A percentile compares a stretch with the other conserved stretches of the same genome.
Conservation (phyloP, 495 filamentous ascomycete genomes). For the Aspergillus indologenus region DNA sequence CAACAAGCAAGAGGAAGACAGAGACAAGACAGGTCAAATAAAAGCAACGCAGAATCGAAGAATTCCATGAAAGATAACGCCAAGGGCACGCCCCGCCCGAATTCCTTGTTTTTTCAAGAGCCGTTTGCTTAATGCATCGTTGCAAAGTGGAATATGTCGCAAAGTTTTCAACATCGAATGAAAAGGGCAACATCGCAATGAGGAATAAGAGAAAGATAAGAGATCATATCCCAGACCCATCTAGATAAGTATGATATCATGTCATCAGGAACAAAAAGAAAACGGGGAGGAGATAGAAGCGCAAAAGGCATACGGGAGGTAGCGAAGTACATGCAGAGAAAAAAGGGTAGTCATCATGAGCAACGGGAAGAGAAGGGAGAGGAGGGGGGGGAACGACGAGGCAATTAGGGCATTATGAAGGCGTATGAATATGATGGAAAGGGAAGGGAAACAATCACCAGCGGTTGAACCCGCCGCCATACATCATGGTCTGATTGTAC, state of each 20-base stretch:
- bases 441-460: constrained; percentile 58
- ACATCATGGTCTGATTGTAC: constrained; percentile 88
- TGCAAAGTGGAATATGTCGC: constrained; percentile 27
- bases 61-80: constrained; percentile 31
- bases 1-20: constrained; percentile 17
- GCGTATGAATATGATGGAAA: constrained; percentile 11
- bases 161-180: constrained; percentile 29
- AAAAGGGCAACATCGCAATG: constrained; percentile 21
- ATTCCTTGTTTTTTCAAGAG: constrained; percentile 31
- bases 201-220: constrained; percentile 21
- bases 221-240: constrained; percentile 28
- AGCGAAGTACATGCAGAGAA: constrained; percentile 18
- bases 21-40: constrained; percentile 15
- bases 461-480: constrained; percentile 69
- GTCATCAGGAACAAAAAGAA: constrained; percentile 29
- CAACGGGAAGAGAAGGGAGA: constrained; percentile 15
- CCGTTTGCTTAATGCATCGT: constrained; percentile 36
- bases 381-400: constrained; percentile 14
- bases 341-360: constrained; percentile 24
- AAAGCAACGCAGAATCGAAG: constrained; percentile 1
- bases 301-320: constrained; percentile 6
- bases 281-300: constrained; percentile 16
- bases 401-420: constrained; percentile 16
- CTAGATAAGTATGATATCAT: constrained; percentile 36
- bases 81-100: constrained; percentile 35